Percentiles rank a stretch among this genome's conserved stretches.
phyloP scores from a whole-genome alignment of 164 flowering plant genomes.

The Piper betle region DNA sequence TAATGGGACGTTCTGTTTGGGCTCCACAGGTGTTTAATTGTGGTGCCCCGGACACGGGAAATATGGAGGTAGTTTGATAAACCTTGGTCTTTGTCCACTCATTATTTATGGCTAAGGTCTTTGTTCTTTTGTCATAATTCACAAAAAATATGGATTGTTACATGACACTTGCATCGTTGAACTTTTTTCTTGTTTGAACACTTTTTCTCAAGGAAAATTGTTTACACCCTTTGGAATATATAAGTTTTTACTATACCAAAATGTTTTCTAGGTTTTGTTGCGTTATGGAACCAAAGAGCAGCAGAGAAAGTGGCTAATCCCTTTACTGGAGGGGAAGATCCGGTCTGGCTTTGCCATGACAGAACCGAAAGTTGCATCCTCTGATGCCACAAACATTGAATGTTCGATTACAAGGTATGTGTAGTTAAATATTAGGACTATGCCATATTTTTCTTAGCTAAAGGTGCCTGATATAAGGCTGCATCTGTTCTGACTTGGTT shows the following conservation, averaged over 20 bases:
- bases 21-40: constrained; percentile 97
- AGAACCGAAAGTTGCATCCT: constrained; percentile 94
- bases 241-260: too few relatives aligned
- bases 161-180: too few relatives aligned
- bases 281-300: constrained; percentile 90
- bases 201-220: neutral
- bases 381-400: constrained; percentile 97
- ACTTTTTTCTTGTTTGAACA: too few relatives aligned
- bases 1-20: constrained; percentile 95
- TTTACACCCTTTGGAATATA: too few relatives aligned
- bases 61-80: constrained; percentile 74
- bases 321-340: constrained; percentile 82
- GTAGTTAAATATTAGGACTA: neutral
- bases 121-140: too few relatives aligned
- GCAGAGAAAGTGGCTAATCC: constrained; percentile 75
- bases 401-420: constrained; percentile 78
- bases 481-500: neutral
- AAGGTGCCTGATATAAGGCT: neutral
- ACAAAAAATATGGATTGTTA: too few relatives aligned
- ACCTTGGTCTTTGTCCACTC: neutral
- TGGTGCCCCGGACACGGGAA: constrained; percentile 97
- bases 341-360: constrained; percentile 99
- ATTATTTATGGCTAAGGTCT: neutral
- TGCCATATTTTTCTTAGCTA: neutral
- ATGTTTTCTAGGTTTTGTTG: constrained; percentile 48